These are phyloP conservation scores for Amanita molliuscula DNA, from an alignment of 768 basidiomycete genomes.

Conservation along the genomic window DNA sequence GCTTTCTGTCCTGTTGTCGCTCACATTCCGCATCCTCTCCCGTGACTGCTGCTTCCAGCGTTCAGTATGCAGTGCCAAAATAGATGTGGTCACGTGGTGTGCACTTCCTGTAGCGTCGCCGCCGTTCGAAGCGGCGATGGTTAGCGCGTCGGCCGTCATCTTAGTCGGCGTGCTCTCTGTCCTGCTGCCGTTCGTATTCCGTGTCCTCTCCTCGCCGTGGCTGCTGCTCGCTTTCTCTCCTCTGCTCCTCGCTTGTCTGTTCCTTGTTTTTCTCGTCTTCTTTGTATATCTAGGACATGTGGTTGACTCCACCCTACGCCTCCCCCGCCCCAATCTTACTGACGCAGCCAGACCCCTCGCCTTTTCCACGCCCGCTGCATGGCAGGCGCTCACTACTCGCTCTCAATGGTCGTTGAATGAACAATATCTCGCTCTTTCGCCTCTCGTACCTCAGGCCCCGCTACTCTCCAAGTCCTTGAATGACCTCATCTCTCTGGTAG, in stretches of 20 bases:
- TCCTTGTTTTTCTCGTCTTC: conserved; percentile 39
- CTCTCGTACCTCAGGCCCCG: conserved; percentile 54
- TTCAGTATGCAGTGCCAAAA: too few species aligned
- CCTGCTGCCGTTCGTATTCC: conserved; percentile 41
- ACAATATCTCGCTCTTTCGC: conserved; percentile 56
- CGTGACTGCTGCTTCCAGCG: too few species aligned
- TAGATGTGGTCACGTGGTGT: too few species aligned
- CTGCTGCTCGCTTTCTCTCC: conserved; percentile 56
- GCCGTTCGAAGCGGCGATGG: not conserved
- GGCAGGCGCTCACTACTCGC: conserved; percentile 83
- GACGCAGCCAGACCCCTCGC: conserved; percentile 63
- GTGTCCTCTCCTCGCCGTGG: conserved; percentile 57
- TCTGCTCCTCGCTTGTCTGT: conserved; percentile 37
- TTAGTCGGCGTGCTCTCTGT: conserved; percentile 49
- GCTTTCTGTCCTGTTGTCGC: too few species aligned
- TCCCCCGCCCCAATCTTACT: conserved; percentile 26
- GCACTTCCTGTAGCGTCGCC: too few species aligned
- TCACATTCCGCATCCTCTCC: too few species aligned
- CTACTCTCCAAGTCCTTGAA: conserved; percentile 65
- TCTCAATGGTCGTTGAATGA: conserved; percentile 82
- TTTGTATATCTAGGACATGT: conserved; percentile 47
- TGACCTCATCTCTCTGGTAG: conserved; percentile 69
- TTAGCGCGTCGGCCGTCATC: conserved; percentile 35
- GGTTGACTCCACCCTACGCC: conserved; percentile 38
- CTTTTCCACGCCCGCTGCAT: conserved; percentile 90